Evolutionary conservation across 2,329 filamentous ascomycete species (phyloP), one percentile per base, ranked within the genome.

Genomic region (Zymoseptoria passerinii): DNA sequence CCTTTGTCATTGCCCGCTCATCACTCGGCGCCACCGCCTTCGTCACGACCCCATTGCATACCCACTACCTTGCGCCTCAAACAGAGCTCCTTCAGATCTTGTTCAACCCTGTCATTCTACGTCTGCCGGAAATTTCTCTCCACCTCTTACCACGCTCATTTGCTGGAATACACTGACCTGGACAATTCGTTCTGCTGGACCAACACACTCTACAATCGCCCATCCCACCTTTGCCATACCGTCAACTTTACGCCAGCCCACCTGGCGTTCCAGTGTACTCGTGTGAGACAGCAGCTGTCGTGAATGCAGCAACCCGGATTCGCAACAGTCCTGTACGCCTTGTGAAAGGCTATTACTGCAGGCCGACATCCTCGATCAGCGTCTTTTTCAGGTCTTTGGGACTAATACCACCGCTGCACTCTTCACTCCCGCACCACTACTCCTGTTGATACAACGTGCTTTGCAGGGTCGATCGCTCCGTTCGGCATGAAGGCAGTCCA

Each of bases 261-360:
- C 48, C 54, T 29, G 54, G 35, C 50, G 57, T 35, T 48, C 44
- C 52, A 27, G 40, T 49, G 35, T n/a, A 18, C 50, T 53, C 58
- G 58, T 35, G 60, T 60, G 28, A 28, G 60, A 60, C 60, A 56
- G 60, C 60, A 62, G 60, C 60, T 58, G 58, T 62, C 60, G 60
- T 62, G 60, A 50, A 62, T 62, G 60, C 60, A 59, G 52, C 52
- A 54, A 57, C 54, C 60, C 60, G 60, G 50, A 23, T 52, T 52
- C 54, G 50, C 57, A 55, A 29, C 50, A 28, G 13, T 28, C 28
- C 28, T 27, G 50, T 52, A 52, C 50, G 50, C 50, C 16, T 13
- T 27, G 23, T 52, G 50, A 50, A 10, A 50, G 49, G n/a, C n/a
- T 16, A 8, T 18, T 8, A 20, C 49, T 19, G 19, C 19, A 13